These are phyloP conservation scores for Wickerhamiella siamensis DNA, from an alignment of 805 yeast genomes.

Conservation along the genomic window DNA sequence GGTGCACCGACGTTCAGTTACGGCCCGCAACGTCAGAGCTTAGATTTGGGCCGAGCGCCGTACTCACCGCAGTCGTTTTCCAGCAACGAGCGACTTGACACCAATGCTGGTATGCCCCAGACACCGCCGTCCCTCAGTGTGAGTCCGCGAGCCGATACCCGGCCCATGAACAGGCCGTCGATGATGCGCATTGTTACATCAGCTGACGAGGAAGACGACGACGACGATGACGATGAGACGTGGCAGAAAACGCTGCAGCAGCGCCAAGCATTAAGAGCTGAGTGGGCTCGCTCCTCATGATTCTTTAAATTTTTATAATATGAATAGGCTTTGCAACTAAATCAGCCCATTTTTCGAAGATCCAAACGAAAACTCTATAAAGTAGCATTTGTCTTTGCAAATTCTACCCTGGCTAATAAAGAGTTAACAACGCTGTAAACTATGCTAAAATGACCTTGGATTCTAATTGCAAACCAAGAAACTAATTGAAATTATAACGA, in stretches of 20 bases:
- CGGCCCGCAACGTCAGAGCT: background rate
- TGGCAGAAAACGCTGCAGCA: constrained; percentile 14
- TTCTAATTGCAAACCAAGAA: too few species aligned
- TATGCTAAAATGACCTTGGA: too few species aligned
- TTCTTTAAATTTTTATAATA: too few species aligned
- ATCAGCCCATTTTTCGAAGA: too few species aligned
- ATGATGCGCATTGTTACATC: constrained; percentile 14
- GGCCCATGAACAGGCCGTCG: constrained; percentile 10
- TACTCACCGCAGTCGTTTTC: background rate
- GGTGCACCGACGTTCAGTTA: background rate
- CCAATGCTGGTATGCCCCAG: background rate
- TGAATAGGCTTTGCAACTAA: too few species aligned
- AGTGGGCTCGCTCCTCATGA: constrained; percentile 18
- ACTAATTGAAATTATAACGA: too few species aligned
- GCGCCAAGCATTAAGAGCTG: constrained; percentile 13
- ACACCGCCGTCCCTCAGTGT: background rate
- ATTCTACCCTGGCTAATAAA: too few species aligned
- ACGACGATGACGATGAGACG: constrained; percentile 14
- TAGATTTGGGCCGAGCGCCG: background rate
- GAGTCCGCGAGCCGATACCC: background rate
- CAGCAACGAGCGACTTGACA: constrained; percentile 2
- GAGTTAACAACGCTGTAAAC: too few species aligned
- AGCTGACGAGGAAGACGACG: constrained; percentile 10
- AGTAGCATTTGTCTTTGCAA: too few species aligned
- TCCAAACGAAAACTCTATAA: too few species aligned